Evolutionary conservation across 495 filamentous ascomycete genomes (phyloP), one percentile per base, ranked within the genome.

Genomic region (Xylaria cubensis): DNA sequence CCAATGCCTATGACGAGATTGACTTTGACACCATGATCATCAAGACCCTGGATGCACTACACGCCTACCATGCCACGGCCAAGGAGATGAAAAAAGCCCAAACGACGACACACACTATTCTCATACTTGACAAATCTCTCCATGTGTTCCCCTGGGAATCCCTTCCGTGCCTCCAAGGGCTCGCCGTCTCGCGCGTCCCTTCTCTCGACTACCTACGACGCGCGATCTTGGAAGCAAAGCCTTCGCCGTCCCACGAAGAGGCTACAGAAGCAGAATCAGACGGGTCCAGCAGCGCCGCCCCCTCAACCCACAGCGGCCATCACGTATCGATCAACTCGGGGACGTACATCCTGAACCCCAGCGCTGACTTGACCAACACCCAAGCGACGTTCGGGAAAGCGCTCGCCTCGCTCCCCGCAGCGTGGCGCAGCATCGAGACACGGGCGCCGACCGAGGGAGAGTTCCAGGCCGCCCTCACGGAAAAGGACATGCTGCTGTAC

Each of bases 101-200:
- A 41, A 74, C 80, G 3, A 79, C 79, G n/a, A 82, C 83, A 3
- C 96, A 98, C 77, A 97, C 93, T 0, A 92, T 99, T 62, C 85
- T 99, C 3, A 90, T 99, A n/a, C 87, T 99, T 15, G 96, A 99
- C 78, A 97, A 97, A 79, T 84, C 91, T 19, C 84, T 98, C 19
- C 96, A 98, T 70, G 81, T 89, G 21, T 96, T 99, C 78, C 95
- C 96, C 0, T 99, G 97, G 95, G 96, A 99, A 77, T 97, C 94
- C 1, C 82, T 99, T 21, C 94, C 95, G 0, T 97, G 93, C 75
- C 85, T 99, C 67, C 87, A 92, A 61, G 87, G 88, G n/a, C 86
- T 90, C 26, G 90, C 94, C 0, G 90, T 98, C 32, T 95, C 92
- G 5, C 88, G 96, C 21, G 88, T 99, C 48, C 93, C 94, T 2